A percentile compares a stretch with the other conserved stretches of the same genome.
Evolutionary conservation across 2,329 filamentous ascomycete species (phyloP).

Genomic region (Colletotrichum cereale): DNA sequence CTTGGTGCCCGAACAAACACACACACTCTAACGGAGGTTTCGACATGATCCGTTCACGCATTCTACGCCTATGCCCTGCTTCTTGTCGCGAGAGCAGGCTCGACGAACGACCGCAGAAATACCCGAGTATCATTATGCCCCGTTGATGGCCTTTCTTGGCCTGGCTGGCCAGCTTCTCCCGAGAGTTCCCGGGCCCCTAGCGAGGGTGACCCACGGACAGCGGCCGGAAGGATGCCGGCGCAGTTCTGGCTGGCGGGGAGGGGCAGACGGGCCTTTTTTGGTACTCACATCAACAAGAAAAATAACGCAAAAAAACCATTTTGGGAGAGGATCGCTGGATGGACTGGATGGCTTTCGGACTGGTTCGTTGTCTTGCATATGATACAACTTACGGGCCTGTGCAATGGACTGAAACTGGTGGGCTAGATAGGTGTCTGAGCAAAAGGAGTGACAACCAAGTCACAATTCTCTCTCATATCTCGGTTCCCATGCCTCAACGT

Average conservation of each 20-base stretch:
- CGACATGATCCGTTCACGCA: conserved; percentile 36
- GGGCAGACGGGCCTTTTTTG: conserved; percentile 15
- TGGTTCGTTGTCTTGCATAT: conserved; percentile 1
- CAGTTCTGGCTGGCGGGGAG: conserved; percentile 6
- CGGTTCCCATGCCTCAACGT: neutral
- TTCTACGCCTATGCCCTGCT: conserved; percentile 39
- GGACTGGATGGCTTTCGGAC: conserved; percentile 33
- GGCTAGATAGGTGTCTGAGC: conserved; percentile 39
- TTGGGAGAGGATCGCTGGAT: conserved; percentile 39
- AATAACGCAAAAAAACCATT: conserved; percentile 39
- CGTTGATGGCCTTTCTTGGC: neutral
- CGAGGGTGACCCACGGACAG: neutral
- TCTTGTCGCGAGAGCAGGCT: conserved; percentile 30
- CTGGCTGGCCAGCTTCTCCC: neutral
- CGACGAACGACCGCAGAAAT: conserved; percentile 40
- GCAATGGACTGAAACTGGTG: conserved; percentile 15
- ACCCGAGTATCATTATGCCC: conserved; percentile 38
- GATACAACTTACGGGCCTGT: neutral
- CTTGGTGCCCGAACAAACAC: conserved; percentile 10
- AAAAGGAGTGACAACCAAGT: conserved; percentile 26
- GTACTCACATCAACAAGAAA: conserved; percentile 40
- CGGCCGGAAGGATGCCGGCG: neutral
- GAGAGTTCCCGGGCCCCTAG: neutral
- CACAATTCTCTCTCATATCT: conserved; percentile 32
- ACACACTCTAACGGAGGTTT: conserved; percentile 27